These are phyloP conservation scores for Colletotrichum simmondsii DNA, from an alignment of 2,329 filamentous ascomycete species.

Conservation along the genomic window DNA sequence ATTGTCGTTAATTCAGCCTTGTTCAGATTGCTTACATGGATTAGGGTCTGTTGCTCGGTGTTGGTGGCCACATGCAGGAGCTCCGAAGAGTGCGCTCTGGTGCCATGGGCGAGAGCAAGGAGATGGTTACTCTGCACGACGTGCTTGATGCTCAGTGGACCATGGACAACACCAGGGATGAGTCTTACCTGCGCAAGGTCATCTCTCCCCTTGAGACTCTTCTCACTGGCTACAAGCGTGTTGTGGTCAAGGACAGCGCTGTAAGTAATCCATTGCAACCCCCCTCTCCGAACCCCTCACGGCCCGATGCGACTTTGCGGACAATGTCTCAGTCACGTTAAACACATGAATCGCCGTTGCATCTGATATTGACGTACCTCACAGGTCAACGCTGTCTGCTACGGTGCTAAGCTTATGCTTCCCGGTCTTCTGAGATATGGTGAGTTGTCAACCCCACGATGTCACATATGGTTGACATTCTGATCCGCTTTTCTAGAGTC, in stretches of 20 bases:
- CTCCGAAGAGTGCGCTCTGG: slow-evolving; percentile 92
- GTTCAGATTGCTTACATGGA: slow-evolving; percentile 17
- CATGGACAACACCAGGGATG: slow-evolving; percentile 91
- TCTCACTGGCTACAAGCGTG: slow-evolving; percentile 91
- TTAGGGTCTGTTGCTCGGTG: slow-evolving; percentile 74
- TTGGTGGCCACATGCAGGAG: slow-evolving; percentile 98
- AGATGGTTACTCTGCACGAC: slow-evolving; percentile 93
- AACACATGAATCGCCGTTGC: background rate
- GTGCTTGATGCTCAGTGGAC: slow-evolving; percentile 96
- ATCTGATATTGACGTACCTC: slow-evolving; percentile 17
- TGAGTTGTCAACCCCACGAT: slow-evolving; percentile 53
- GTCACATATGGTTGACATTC: slow-evolving; percentile 39
- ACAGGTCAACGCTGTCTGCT: slow-evolving; percentile 92
- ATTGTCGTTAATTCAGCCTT: slow-evolving; percentile 54
- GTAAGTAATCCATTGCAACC: slow-evolving; percentile 28
- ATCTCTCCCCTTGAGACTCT: slow-evolving; percentile 94
- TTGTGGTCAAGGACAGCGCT: slow-evolving; percentile 96
- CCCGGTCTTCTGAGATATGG: slow-evolving; percentile 93
- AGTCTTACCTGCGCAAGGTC: slow-evolving; percentile 89
- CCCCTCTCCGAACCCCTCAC: background rate
- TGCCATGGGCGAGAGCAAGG: slow-evolving; percentile 92
- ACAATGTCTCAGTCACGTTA: slow-evolving; percentile 1
- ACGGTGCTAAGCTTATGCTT: slow-evolving; percentile 99
- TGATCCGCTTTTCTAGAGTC: slow-evolving; percentile 67
- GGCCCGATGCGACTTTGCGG: slow-evolving; percentile 20